phyloP scores from a whole-genome alignment of 164 flowering plant species.

The Vitis rotundifolia region DNA sequence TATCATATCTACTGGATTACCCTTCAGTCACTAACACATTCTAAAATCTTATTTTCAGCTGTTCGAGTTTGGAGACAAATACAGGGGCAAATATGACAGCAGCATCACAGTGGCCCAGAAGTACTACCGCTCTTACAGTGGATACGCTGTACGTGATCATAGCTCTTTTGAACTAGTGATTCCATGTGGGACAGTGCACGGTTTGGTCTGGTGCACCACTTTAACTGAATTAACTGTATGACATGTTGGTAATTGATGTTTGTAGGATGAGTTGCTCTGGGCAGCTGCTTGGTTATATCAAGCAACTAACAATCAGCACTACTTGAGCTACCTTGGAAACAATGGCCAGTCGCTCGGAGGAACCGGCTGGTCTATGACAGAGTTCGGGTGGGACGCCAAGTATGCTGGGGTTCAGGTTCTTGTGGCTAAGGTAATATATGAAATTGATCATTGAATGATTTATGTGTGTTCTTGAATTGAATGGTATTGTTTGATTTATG shows the following conservation, averaged over 20 bases:
- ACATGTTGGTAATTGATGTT: neutral
- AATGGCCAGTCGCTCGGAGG: constrained; percentile 89
- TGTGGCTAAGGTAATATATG: constrained; percentile 66
- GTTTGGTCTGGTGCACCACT: too few relatives aligned
- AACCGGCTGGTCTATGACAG: constrained; percentile 93
- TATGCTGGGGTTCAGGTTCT: constrained; percentile 94
- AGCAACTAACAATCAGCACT: constrained; percentile 66
- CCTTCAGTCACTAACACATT: neutral
- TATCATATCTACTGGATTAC: neutral
- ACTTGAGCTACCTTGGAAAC: constrained; percentile 61
- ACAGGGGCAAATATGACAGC: constrained; percentile 93
- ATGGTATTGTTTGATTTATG: too few relatives aligned
- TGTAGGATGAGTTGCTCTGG: constrained; percentile 93
- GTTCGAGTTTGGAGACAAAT: constrained; percentile 82
- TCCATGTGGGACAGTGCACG: too few relatives aligned
- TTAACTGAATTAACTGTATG: neutral
- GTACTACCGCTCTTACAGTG: constrained; percentile 88
- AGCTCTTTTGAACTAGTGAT: neutral
- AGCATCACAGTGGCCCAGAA: constrained; percentile 84
- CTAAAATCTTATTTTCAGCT: constrained; percentile 46
- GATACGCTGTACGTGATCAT: constrained; percentile 63
- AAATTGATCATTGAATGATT: neutral
- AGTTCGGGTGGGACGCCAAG: constrained; percentile 97
- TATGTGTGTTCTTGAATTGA: too few relatives aligned
- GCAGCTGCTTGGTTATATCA: constrained; percentile 88